A percentile compares a stretch with the other conserved stretches of the same genome.
These are phyloP conservation scores for Alternaria triticimaculans DNA, from an alignment of 2,329 filamentous ascomycete genomes.

Conservation along the genomic window DNA sequence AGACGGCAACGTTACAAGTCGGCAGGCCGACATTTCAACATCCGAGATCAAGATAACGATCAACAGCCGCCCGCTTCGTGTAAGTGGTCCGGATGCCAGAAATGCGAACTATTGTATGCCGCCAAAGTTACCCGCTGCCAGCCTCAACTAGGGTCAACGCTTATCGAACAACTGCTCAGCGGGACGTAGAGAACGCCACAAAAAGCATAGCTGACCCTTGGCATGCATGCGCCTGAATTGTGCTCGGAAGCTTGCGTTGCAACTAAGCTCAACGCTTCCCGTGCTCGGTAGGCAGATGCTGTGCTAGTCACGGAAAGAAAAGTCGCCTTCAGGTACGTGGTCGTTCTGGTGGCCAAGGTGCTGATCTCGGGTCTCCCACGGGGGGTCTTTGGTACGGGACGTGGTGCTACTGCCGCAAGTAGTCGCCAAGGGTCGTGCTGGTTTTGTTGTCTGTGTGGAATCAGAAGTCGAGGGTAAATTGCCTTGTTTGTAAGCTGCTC, in stretches of 20 bases:
- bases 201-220: neutral
- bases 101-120: neutral
- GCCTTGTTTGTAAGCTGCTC: neutral
- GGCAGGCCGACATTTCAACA: neutral
- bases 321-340: slow-evolving; percentile 1
- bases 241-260: neutral
- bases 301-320: slow-evolving; percentile 3
- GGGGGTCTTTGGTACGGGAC: slow-evolving; percentile 7
- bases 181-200: slow-evolving; percentile 1
- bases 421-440: slow-evolving; percentile 3
- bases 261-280: slow-evolving; percentile 5
- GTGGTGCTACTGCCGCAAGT: slow-evolving; percentile 4
- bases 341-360: slow-evolving; percentile 12
- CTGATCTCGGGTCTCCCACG: slow-evolving; percentile 30
- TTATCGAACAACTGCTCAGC: neutral
- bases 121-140: neutral
- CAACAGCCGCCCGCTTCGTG: neutral
- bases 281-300: neutral
- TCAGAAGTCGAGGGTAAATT: neutral
- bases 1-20: neutral
- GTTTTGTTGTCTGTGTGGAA: neutral
- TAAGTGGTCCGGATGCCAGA: neutral
- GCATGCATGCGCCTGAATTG: neutral
- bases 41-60: slow-evolving; percentile 2
- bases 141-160: neutral